phyloP scores from a whole-genome alignment of 805 yeast species.

The Kurtzmaniella cleridarum region DNA sequence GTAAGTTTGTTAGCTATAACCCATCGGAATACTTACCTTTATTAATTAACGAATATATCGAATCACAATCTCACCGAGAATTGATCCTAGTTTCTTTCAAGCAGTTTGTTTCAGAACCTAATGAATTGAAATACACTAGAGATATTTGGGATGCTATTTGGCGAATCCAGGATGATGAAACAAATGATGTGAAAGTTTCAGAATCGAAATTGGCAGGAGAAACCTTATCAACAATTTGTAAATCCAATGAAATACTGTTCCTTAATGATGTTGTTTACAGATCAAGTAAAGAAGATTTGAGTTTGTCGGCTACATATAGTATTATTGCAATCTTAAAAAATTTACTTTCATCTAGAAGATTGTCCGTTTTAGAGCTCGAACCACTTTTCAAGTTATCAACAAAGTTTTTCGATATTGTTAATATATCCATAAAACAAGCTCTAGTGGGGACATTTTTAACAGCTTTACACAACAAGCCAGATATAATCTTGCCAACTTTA shows the following conservation, averaged over 20 bases:
- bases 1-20: slow-evolving; percentile 41
- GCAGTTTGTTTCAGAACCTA: background rate
- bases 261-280: slow-evolving; percentile 12
- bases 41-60: slow-evolving; percentile 25
- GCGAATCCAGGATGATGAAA: slow-evolving; percentile 5
- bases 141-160: slow-evolving; percentile 20
- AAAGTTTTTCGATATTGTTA: slow-evolving; percentile 21
- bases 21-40: slow-evolving; percentile 30
- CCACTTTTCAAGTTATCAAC: slow-evolving; percentile 12
- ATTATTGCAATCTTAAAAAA: slow-evolving; percentile 30
- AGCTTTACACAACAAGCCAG: slow-evolving; percentile 53
- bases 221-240: slow-evolving; percentile 23
- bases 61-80: slow-evolving; percentile 8
- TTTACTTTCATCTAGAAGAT: slow-evolving; percentile 11
- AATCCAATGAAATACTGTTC: slow-evolving; percentile 9
- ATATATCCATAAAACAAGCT: slow-evolving; percentile 54
- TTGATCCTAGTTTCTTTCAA: slow-evolving; percentile 18
- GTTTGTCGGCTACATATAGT: slow-evolving; percentile 20
- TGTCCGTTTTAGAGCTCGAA: slow-evolving; percentile 11
- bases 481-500: slow-evolving; percentile 40
- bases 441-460: slow-evolving; percentile 55
- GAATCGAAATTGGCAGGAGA: slow-evolving; percentile 34
- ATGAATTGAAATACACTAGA: slow-evolving; percentile 9
- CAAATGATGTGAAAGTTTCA: slow-evolving; percentile 8
- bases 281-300: slow-evolving; percentile 7